phyloP scores from a whole-genome alignment of 2,329 filamentous ascomycete genomes.

The Sclerotinia borealis region DNA sequence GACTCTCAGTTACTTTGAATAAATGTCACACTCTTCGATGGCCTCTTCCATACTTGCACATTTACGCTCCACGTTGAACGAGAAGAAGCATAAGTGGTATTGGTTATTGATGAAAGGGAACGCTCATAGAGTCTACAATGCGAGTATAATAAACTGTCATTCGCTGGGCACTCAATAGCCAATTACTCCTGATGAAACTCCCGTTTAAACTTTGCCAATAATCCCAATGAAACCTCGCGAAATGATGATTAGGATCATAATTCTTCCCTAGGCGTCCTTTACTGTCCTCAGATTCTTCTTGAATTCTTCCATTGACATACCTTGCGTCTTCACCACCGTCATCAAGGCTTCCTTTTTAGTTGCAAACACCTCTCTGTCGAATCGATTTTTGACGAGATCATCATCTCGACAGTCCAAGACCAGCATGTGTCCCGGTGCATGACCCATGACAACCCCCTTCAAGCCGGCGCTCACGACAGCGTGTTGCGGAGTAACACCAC shows the following conservation, averaged over 20 bases:
- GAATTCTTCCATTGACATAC: too few species aligned
- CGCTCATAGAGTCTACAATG: background rate
- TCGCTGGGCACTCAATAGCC: too few species aligned
- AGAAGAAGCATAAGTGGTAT: background rate
- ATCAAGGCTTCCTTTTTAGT: background rate
- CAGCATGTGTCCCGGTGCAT: slow-evolving; percentile 58
- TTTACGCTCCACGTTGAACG: background rate
- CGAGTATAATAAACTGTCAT: background rate
- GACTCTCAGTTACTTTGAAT: too few species aligned
- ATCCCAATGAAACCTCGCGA: too few species aligned
- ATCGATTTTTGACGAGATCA: slow-evolving; percentile 17
- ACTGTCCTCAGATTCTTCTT: too few species aligned
- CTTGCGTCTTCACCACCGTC: background rate
- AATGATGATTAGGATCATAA: background rate
- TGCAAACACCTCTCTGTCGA: background rate
- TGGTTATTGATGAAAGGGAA: too few species aligned
- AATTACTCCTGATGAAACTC: too few species aligned
- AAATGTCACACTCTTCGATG: too few species aligned
- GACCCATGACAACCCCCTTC: slow-evolving; percentile 52
- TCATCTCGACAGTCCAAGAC: slow-evolving; percentile 41
- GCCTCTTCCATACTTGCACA: background rate
- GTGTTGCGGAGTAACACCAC: slow-evolving; percentile 61
- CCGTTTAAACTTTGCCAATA: too few species aligned
- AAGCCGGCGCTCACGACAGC: slow-evolving; percentile 51
- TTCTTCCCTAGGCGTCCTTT: background rate